phyloP scores from a whole-genome alignment of 345 rosid genomes.

The Hibiscus syriacus region DNA sequence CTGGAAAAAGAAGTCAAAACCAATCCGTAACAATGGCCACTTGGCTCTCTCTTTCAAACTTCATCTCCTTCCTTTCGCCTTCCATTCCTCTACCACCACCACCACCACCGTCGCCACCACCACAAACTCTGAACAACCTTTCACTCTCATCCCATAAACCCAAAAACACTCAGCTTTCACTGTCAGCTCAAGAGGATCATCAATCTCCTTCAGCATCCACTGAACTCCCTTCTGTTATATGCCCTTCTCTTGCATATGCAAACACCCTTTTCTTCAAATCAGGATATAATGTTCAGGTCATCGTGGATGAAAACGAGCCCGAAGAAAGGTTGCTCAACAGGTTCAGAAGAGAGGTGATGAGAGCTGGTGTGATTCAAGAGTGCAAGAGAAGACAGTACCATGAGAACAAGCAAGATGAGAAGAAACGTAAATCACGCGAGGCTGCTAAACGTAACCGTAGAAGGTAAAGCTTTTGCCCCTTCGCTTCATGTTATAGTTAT shows the following conservation, averaged over 20 bases:
- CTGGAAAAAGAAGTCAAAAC: too few relatives aligned
- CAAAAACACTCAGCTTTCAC: constrained; percentile 17
- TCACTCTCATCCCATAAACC: constrained; percentile 25
- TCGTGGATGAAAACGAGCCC: constrained; percentile 66
- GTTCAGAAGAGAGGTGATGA: too few relatives aligned
- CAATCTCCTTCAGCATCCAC: constrained; percentile 22
- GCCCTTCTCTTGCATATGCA: constrained; percentile 65
- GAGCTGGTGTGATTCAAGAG: constrained; percentile 76
- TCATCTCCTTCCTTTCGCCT: constrained; percentile 66
- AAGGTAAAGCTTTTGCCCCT: constrained; percentile 40
- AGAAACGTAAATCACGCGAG: too few relatives aligned
- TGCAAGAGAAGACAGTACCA: constrained; percentile 54
- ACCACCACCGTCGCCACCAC: constrained; percentile 1
- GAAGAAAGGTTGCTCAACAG: too few relatives aligned
- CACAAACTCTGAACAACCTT: constrained; percentile 22
- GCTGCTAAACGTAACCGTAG: constrained; percentile 72
- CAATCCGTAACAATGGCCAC: constrained; percentile 51
- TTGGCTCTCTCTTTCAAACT: constrained; percentile 48
- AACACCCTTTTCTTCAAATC: constrained; percentile 62
- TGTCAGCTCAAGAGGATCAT: constrained; percentile 16
- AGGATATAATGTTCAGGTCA: constrained; percentile 64
- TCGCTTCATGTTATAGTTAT: too few relatives aligned
- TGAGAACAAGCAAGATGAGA: constrained; percentile 70
- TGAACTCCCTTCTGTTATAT: constrained; percentile 51
- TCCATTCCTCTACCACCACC: constrained; percentile 29